Evolutionary conservation across 2,329 filamentous ascomycete species (phyloP).

Genomic region (Phyllosticta citribraziliensis): DNA sequence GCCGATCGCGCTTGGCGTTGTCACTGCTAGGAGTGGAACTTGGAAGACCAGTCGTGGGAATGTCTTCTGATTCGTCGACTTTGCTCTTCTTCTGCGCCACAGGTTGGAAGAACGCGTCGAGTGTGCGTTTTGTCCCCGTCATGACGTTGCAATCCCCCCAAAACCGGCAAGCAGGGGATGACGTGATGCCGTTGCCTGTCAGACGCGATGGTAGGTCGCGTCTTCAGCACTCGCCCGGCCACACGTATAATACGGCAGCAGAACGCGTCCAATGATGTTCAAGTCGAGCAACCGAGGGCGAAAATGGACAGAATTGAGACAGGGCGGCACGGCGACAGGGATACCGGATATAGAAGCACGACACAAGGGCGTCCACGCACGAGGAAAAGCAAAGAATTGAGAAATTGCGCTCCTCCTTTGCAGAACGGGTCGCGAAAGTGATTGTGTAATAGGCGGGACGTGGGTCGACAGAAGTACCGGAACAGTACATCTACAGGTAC

Average conservation of each 20-base stretch:
- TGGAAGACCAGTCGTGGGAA: not conserved
- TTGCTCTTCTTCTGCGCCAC: slow-evolving; percentile 19
- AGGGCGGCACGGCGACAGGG: not conserved
- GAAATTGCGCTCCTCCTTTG: not conserved
- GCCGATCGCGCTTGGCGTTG: slow-evolving; percentile 1
- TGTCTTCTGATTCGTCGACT: not conserved
- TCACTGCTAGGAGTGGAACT: not conserved
- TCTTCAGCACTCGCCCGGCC: not conserved
- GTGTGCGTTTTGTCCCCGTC: slow-evolving; percentile 46
- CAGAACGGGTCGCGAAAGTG: not conserved
- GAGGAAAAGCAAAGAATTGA: not conserved
- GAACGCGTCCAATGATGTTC: not conserved
- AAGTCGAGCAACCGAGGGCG: not conserved
- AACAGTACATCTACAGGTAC: too few species aligned
- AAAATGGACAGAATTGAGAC: not conserved
- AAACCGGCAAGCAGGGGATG: not conserved
- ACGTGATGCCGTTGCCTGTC: not conserved
- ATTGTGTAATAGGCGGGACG: too few species aligned
- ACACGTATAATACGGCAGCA: not conserved
- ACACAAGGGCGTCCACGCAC: not conserved
- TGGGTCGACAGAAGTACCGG: not conserved
- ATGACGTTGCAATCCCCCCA: not conserved
- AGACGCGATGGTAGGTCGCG: not conserved
- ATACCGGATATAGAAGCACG: not conserved
- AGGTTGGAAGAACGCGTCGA: slow-evolving; percentile 59